phyloP scores from a whole-genome alignment of 257 asterid genomes.

The Ocimum tenuiflorum region DNA sequence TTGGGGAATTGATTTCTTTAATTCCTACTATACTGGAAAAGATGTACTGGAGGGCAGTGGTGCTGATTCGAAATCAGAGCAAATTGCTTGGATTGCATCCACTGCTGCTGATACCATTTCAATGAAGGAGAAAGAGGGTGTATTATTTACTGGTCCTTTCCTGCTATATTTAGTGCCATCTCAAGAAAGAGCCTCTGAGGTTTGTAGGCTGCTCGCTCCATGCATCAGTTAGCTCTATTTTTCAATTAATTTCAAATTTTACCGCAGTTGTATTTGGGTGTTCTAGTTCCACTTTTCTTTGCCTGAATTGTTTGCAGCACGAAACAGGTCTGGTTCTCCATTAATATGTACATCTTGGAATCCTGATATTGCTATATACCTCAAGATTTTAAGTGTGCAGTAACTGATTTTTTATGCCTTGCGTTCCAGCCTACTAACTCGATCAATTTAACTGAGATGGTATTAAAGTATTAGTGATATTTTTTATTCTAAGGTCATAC shows the following conservation, averaged over 20 bases:
- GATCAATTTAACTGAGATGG: background rate
- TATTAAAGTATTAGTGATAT: background rate
- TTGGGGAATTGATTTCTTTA: constrained; percentile 90
- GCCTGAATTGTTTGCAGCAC: too few species aligned
- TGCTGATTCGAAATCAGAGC: constrained; percentile 41
- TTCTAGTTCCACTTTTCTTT: background rate
- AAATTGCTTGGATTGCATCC: constrained; percentile 86
- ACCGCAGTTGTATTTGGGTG: background rate
- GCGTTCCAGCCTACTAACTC: background rate
- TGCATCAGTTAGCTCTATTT: background rate
- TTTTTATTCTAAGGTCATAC: background rate
- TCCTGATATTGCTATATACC: too few species aligned
- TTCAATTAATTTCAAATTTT: background rate
- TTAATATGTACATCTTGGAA: too few species aligned
- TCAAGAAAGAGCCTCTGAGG: constrained; percentile 73
- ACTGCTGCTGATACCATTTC: constrained; percentile 71
- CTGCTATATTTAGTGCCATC: constrained; percentile 77
- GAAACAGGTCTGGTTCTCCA: too few species aligned
- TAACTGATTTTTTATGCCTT: background rate
- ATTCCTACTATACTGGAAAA: constrained; percentile 46
- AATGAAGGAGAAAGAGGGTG: constrained; percentile 65
- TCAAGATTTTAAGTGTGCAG: too few species aligned
- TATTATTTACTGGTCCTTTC: constrained; percentile 51
- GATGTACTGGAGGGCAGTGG: constrained; percentile 59
- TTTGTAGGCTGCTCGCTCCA: constrained; percentile 19